phyloP scores from a whole-genome alignment of 2,329 filamentous ascomycete species.

The Aspergillus brasiliensis region DNA sequence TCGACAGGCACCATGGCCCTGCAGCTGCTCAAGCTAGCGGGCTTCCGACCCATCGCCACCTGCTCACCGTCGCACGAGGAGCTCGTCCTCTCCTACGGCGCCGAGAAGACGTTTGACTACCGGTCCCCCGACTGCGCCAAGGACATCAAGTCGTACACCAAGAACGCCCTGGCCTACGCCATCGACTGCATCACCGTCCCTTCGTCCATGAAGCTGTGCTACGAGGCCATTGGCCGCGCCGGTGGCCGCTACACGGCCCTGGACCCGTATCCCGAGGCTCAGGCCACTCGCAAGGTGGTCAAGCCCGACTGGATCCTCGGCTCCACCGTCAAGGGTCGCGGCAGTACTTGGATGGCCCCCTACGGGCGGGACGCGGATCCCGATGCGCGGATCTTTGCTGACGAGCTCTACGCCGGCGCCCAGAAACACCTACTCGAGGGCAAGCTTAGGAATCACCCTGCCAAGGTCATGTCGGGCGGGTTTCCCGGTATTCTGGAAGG shows the following conservation, averaged over 20 bases:
- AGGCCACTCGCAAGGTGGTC: neutral
- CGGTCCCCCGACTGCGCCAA: neutral
- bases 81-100: neutral
- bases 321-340: neutral
- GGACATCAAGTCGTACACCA: slow-evolving; percentile 41
- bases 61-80: neutral
- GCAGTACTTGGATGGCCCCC: slow-evolving; percentile 3
- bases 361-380: neutral
- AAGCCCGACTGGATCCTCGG: slow-evolving; percentile 8
- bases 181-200: slow-evolving; percentile 47
- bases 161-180: slow-evolving; percentile 38
- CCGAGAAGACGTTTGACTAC: slow-evolving; percentile 12
- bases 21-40: neutral
- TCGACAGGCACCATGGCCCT: neutral
- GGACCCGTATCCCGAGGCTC: slow-evolving; percentile 9
- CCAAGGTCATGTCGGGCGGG: neutral
- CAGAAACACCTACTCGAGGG: neutral
- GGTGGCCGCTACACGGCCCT: slow-evolving; percentile 29
- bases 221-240: slow-evolving; percentile 35
- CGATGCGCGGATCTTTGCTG: neutral
- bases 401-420: neutral
- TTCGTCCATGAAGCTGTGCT: slow-evolving; percentile 31
- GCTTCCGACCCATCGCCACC: neutral
- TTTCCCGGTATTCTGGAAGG: neutral
- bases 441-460: neutral